Percentiles rank a stretch among this genome's conserved stretches.
Evolutionary conservation across 371 early-diverging fungal species (phyloP).

Genomic region (Rhizopus sp.): DNA sequence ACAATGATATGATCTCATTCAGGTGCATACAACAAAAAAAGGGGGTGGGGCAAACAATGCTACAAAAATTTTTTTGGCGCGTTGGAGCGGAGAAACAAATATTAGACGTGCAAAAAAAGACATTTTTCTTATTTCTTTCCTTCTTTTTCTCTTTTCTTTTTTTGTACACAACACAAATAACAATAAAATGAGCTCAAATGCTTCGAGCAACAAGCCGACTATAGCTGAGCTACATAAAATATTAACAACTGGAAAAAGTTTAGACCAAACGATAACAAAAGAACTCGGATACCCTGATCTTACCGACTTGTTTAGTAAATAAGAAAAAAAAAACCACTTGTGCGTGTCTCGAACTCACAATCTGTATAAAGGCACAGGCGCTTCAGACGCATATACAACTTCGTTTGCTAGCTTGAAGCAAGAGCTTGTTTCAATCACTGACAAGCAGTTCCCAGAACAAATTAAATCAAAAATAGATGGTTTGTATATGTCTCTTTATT

Average conservation of each 20-base stretch:
- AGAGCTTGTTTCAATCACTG: conserved; percentile 51
- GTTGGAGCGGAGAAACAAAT: too few relatives aligned
- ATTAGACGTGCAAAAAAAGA: too few relatives aligned
- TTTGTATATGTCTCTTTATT: conserved; percentile 16
- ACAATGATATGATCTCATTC: too few relatives aligned
- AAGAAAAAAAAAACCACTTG: background rate
- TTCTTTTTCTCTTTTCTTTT: too few relatives aligned
- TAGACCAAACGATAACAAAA: background rate
- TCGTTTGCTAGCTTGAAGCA: conserved; percentile 37
- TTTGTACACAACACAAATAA: too few relatives aligned
- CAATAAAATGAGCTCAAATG: conserved; percentile 2
- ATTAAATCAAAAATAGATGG: conserved; percentile 74
- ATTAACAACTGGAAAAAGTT: background rate
- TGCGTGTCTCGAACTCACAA: conserved; percentile 9
- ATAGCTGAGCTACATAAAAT: background rate
- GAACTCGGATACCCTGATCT: conserved; percentile 42
- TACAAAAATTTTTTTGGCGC: too few relatives aligned
- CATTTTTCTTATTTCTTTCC: too few relatives aligned
- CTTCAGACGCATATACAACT: conserved; percentile 24
- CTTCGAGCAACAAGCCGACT: background rate
- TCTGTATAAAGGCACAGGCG: conserved; percentile 25
- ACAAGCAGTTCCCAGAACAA: conserved; percentile 65
- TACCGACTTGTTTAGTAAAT: conserved; percentile 39
- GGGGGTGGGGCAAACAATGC: too few relatives aligned
- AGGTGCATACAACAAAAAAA: too few relatives aligned